Evolutionary conservation across 352 stramenopile genomes (phyloP), one percentile per base, ranked within the genome.

Genomic region (Phytophthora crassamura): DNA sequence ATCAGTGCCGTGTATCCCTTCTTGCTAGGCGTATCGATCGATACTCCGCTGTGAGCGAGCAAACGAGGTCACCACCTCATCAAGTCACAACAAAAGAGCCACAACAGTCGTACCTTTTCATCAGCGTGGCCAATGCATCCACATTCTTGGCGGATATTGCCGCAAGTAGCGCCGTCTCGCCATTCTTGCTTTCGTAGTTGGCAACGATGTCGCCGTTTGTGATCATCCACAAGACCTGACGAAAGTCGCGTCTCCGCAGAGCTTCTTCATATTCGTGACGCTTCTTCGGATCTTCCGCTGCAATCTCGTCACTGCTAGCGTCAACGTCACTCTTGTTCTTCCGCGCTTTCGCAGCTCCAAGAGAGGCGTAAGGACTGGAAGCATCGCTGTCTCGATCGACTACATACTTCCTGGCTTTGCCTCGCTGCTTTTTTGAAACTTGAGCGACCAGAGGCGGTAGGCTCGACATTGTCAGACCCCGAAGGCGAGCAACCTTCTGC

Each of bases 1-100:
- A 93, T 94, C 16, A 94, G 58, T 25, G 84, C 72, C 8, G 86
- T 91, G 60, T 88, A 90, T 4, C 86, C 84, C 32, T 82, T 77
- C 22, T 64, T 58, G 47, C 81, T 94, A 16, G 57, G 46, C 5
- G 51, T 61, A 45, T 91, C 69, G 42, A 91, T 86, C 1, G 83
- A 89, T 25, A 86, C 64, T 5, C 82, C 86, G 10, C 79, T 90
- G 50, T n/a, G 6, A 56, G 40, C 6, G 8, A 22, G 22, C 16
- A 10, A 2, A 36, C 5, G 3, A 8, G 20, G 10, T n/a, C 30
- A 60, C 1, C 58, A 48, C n/a, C 47, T 10, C 22, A 30, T 25
- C 14, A 18, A 28, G 18, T 32, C 18, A 49, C 12, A 55, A 15
- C n/a, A 34, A 14, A 1, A 45, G 42, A 56, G 4, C 20, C 16